Evolutionary conservation across 2,329 filamentous ascomycete genomes (phyloP).

Genomic region (Cordyceps cicadae): DNA sequence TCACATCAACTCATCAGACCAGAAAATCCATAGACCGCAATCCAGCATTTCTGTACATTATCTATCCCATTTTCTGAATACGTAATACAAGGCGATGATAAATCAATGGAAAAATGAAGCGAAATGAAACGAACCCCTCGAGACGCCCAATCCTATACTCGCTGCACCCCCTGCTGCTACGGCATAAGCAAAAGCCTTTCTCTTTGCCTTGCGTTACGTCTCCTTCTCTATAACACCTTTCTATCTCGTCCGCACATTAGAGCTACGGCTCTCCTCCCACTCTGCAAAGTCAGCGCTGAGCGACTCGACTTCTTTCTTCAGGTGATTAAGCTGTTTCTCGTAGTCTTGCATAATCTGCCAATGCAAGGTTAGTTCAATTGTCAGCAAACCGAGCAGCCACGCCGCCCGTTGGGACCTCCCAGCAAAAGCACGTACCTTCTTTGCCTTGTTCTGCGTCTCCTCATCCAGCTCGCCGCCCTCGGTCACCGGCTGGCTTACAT

Average conservation of each 20-base stretch:
- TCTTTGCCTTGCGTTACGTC: too few species aligned
- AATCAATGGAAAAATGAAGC: neutral
- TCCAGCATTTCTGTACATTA: neutral
- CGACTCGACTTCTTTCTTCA: slow-evolving; percentile 63
- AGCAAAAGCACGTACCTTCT: slow-evolving; percentile 50
- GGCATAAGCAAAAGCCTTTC: neutral
- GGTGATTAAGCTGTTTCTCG: slow-evolving; percentile 67
- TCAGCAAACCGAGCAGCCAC: neutral
- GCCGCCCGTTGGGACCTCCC: neutral
- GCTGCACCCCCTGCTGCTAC: neutral
- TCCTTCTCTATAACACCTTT: neutral
- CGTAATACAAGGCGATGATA: neutral
- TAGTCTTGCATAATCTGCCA: slow-evolving; percentile 68
- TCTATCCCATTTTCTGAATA: slow-evolving; percentile 4
- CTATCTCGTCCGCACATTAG: slow-evolving; percentile 26
- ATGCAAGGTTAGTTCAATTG: slow-evolving; percentile 14
- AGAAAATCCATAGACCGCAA: neutral
- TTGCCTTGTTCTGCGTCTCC: slow-evolving; percentile 62
- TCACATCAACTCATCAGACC: neutral
- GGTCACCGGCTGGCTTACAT: slow-evolving; percentile 60
- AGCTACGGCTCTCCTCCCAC: slow-evolving; percentile 45
- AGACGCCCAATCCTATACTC: slow-evolving; percentile 3
- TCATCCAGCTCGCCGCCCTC: slow-evolving; percentile 54
- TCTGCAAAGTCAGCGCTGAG: slow-evolving; percentile 49
- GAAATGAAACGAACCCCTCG: neutral